Evolutionary conservation across 2,329 filamentous ascomycete genomes (phyloP).

Genomic region (Dactylellina drechsleri): DNA sequence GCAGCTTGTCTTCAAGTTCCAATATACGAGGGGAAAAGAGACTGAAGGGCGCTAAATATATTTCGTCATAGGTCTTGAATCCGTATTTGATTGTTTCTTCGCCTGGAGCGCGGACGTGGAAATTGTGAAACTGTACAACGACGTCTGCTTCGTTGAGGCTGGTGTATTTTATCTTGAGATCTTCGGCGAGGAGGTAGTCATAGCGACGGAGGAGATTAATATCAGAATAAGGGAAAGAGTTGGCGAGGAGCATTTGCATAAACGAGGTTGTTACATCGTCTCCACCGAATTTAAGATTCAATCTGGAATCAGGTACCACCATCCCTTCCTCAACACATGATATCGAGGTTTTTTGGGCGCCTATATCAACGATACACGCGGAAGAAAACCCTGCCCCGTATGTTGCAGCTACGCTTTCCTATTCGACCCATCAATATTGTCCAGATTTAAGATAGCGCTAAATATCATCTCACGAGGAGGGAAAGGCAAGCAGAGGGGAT

Average conservation of each 20-base stretch:
- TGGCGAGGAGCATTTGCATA: conserved; percentile 96
- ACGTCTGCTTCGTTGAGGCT: conserved; percentile 91
- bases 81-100: conserved; percentile 91
- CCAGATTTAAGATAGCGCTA: no score
- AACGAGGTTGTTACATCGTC: conserved; percentile 93
- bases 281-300: conserved; percentile 94
- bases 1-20: conserved; percentile 81
- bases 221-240: conserved; percentile 93
- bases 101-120: conserved; percentile 87
- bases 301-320: conserved; percentile 89
- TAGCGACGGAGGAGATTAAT: conserved; percentile 91
- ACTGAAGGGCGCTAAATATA: conserved; percentile 90
- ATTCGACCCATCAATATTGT: not conserved
- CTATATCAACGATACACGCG: conserved; percentile 94
- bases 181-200: conserved; percentile 92
- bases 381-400: conserved; percentile 95
- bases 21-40: conserved; percentile 90
- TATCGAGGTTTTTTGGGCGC: conserved; percentile 95
- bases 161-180: conserved; percentile 91
- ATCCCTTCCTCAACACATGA: conserved; percentile 97
- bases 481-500: no score
- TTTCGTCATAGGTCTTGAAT: conserved; percentile 97
- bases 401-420: conserved; percentile 88
- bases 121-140: conserved; percentile 86
- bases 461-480: no score